Base-by-base conservation (phyloP, 192 early-diverging fungal genomes). In the Irineochytrium annulatum region DNA sequence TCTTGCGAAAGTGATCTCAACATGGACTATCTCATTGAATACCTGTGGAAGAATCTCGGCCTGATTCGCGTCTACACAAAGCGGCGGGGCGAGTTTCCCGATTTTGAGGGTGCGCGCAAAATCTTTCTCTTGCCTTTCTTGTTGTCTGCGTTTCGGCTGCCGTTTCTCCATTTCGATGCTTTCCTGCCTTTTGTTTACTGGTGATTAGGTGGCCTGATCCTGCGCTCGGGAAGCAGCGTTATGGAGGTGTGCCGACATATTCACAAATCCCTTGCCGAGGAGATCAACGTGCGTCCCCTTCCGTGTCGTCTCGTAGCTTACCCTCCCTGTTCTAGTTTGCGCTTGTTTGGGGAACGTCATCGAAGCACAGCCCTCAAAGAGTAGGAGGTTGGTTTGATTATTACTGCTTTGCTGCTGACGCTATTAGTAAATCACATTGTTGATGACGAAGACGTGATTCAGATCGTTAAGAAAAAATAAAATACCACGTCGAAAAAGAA, bases 281-380 rank as follows among this genome's bases (percentile, higher is more conserved):
- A 90, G 41, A 96, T 99, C 81, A 89, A 89, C 31, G 73, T 74
- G 29, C 22, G 8, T 49, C 13, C 13, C 46, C 46, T 1, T 49
- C 27, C 31, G 5, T 17, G 17, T 55, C 14, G 17, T 55, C 30
- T 55, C 8, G 26, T 17, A 32, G 19, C 1, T 31, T 62, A 6
- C 43, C 27, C 13, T 34, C n/a, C 48, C 35, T 43, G 31, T 34
- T 1, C 3, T 34, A 78, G 76, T 97, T 92, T 70, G 96, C 96
- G 1, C 77, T 99, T 34, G 93, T 99, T 13, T 99, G 96, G 96
- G 92, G 92, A 29, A 84, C 78, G 39, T 95, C 93, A 16, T 86
- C 96, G 53, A 99, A 99, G 68, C 94, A 99, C 75, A 93, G 86
- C 65, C 96, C 96, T 28, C 96, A 99, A 72, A 85, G 91, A 58